Conservation (phyloP, 139 green algal species). For the Microglena sp. region DNA sequence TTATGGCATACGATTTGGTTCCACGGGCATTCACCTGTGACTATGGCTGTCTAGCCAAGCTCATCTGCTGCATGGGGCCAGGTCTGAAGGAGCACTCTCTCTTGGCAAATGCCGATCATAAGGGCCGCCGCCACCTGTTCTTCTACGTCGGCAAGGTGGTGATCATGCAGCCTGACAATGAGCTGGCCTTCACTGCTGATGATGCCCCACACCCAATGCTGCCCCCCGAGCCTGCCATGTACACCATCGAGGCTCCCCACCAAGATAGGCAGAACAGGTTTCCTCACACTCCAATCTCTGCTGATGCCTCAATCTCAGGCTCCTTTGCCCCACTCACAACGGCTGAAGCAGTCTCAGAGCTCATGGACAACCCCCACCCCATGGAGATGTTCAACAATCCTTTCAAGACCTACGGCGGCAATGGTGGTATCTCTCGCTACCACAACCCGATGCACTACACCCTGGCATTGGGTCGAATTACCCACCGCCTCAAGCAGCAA, state of each 20-base stretch:
- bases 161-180: slow-evolving; percentile 78
- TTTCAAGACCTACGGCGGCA: slow-evolving; percentile 64
- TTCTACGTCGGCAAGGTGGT: slow-evolving; percentile 47
- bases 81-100: too few species aligned
- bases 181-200: slow-evolving; percentile 38
- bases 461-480: too few species aligned
- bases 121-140: slow-evolving; percentile 25
- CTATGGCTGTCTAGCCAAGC: too few species aligned
- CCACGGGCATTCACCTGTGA: too few species aligned
- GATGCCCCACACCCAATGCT: slow-evolving; percentile 15
- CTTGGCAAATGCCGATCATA: too few species aligned
- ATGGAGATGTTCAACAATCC: slow-evolving; percentile 83
- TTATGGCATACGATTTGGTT: too few species aligned
- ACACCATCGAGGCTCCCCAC: too few species aligned
- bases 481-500: too few species aligned
- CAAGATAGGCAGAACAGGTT: background rate
- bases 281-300: slow-evolving; percentile 5
- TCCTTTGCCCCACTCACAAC: too few species aligned
- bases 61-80: too few species aligned
- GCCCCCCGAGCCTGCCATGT: slow-evolving; percentile 1
- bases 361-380: slow-evolving; percentile 91
- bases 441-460: slow-evolving; percentile 97
- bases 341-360: slow-evolving; percentile 56
- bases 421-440: slow-evolving; percentile 80
- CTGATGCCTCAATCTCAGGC: slow-evolving; percentile 8